Base-by-base conservation (phyloP, 352 stramenopile genomes). In the Pythium phragmitis region DNA sequence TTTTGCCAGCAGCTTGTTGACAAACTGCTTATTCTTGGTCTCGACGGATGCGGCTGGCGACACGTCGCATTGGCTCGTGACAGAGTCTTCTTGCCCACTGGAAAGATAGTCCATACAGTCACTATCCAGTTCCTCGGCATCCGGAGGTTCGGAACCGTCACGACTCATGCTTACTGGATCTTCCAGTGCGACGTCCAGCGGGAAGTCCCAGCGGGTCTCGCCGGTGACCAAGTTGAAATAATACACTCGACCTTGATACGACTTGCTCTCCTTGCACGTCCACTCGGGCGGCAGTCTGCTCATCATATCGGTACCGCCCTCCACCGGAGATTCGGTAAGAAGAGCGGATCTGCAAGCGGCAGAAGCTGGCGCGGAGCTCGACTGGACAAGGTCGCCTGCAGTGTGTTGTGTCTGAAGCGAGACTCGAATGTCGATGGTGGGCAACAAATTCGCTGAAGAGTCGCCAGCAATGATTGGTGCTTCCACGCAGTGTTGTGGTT, bases 151-250 rank as follows among this genome's bases (percentile, higher is more conserved):
- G 34, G 34, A 39, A 14, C 34, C 34, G 1, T 39, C 34, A 39
- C 7, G 7, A 14, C 34, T 39, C 34, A 4, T 46, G 39, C 19
- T 45, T 14, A 17, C 26, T 42, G 28, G 16, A 28, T 42, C 28
- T 36, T 21, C 28, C 12, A 42, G 17, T 16, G 39, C 7, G 3
- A 45, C 50, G 19, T 67, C 50, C 14, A 57, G 76, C 0, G 85
- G 85, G 36, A 85, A 62, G 12, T 89, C 80, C 82, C 83, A 92
- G 42, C 74, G 85, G 9, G 83, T 88, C 30, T 79, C 74, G 14
- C 83, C 82, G 11, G 82, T 79, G 42, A 73, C 63, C 46, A 91
- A 68, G 36, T 80, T 85, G 41, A 85, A 88, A 57, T 89, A 93
- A 48, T 79, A 87, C 37, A 59, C 62, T 11, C 78, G 79, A 6